Evolutionary conservation across 768 basidiomycete genomes (phyloP).

Genomic region (Russula virescens): DNA sequence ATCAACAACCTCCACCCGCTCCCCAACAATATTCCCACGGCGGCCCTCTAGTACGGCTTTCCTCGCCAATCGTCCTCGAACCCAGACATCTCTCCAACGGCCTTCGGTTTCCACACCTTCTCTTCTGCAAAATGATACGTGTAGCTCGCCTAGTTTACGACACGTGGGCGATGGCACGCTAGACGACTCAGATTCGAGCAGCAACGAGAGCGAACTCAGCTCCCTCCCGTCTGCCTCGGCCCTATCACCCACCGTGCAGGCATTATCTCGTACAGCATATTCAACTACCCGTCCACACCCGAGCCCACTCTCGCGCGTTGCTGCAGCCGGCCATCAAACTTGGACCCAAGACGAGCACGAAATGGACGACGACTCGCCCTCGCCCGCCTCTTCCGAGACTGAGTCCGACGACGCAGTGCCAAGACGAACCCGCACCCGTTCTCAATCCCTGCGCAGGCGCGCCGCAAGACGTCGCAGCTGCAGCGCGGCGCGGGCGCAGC

Average conservation of each 20-base stretch:
- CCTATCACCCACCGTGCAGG: constrained; percentile 34
- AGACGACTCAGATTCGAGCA: constrained; percentile 68
- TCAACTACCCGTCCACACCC: constrained; percentile 49
- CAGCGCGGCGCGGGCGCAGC: constrained; percentile 1
- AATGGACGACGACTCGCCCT: constrained; percentile 48
- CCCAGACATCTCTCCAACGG: constrained; percentile 35
- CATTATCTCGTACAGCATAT: constrained; percentile 25
- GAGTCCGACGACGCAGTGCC: constrained; percentile 37
- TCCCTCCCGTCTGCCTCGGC: constrained; percentile 19
- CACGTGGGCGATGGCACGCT: constrained; percentile 75
- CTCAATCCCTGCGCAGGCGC: constrained; percentile 29
- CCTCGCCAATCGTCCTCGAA: constrained; percentile 25
- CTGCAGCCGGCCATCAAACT: constrained; percentile 38
- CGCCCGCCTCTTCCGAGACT: constrained; percentile 55
- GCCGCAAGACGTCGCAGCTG: constrained; percentile 6
- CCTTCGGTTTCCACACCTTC: constrained; percentile 39
- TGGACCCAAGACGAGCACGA: constrained; percentile 53
- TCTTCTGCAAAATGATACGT: constrained; percentile 33
- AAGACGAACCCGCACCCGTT: constrained; percentile 24
- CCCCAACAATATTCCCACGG: constrained; percentile 21
- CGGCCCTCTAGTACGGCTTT: constrained; percentile 18
- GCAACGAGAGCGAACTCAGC: constrained; percentile 29
- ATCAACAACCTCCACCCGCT: constrained; percentile 8
- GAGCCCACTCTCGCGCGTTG: constrained; percentile 61
- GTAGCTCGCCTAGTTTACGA: constrained; percentile 39